Evolutionary conservation across 768 basidiomycete species (phyloP).

Genomic region (Leucosporidium scottii): DNA sequence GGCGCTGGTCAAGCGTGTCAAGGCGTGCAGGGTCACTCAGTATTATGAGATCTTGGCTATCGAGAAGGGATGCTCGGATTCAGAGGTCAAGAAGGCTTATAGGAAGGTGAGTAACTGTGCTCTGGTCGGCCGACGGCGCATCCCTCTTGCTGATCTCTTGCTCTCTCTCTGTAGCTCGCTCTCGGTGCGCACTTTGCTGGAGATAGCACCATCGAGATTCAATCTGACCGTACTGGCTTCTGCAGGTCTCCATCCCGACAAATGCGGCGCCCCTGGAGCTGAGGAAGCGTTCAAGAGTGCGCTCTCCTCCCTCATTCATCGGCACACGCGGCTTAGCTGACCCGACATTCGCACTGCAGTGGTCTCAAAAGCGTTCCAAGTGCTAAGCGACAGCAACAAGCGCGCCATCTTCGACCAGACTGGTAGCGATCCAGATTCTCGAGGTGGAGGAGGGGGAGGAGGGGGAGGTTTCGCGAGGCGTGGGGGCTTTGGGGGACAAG

Average conservation of each 20-base stretch:
- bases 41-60: constrained; percentile 87
- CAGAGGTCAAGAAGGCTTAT: constrained; percentile 87
- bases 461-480: constrained; percentile 39
- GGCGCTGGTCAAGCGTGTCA: constrained; percentile 75
- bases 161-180: constrained; percentile 12
- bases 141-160: not conserved
- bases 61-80: constrained; percentile 72
- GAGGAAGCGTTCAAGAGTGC: constrained; percentile 96
- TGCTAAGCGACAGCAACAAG: constrained; percentile 88
- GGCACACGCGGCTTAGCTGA: not conserved
- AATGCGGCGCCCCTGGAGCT: constrained; percentile 90
- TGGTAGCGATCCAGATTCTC: constrained; percentile 81
- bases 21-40: constrained; percentile 74
- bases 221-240: constrained; percentile 36
- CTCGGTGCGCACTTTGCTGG: constrained; percentile 9
- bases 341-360: constrained; percentile 49
- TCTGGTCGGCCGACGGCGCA: not conserved
- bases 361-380: constrained; percentile 96
- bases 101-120: constrained; percentile 60
- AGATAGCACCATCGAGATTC: too few relatives aligned
- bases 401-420: constrained; percentile 74
- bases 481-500: not conserved
- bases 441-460: constrained; percentile 52
- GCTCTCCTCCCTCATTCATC: constrained; percentile 38
- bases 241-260: constrained; percentile 70